These are phyloP conservation scores for Allium fistulosum DNA, from an alignment of 106 monocot genomes.

Conservation along the genomic window DNA sequence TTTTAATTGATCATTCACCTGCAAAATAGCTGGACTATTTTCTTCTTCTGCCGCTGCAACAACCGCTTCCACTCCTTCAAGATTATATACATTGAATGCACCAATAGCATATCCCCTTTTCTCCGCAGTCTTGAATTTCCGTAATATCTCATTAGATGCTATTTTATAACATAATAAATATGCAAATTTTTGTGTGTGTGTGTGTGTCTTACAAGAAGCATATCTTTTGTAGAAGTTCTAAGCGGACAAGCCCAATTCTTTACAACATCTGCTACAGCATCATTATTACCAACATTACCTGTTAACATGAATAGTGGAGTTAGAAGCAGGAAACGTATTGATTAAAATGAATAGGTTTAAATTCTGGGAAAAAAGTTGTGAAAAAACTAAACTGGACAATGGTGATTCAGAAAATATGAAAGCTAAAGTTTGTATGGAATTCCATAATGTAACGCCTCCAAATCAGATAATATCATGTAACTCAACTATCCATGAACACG, in stretches of 20 bases:
- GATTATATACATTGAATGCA: slow-evolving; percentile 95
- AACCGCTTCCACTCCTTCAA: slow-evolving; percentile 92
- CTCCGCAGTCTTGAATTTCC: slow-evolving; percentile 63
- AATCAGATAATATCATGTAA: no score
- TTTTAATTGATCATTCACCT: slow-evolving; percentile 26
- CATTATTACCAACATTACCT: slow-evolving; percentile 93
- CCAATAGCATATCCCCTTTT: slow-evolving; percentile 91
- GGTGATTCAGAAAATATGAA: no score
- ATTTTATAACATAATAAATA: not conserved
- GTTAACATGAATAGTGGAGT: not conserved
- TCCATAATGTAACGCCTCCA: no score
- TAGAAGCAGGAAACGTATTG: no score
- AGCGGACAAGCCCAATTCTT: slow-evolving; percentile 52
- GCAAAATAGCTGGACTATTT: slow-evolving; percentile 93
- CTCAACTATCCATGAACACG: no score
- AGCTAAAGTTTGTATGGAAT: no score
- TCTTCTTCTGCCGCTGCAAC: slow-evolving; percentile 83
- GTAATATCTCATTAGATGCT: no score
- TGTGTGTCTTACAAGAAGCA: slow-evolving; percentile 58
- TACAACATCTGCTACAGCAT: slow-evolving; percentile 72
- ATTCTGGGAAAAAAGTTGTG: not conserved
- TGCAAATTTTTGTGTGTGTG: not conserved
- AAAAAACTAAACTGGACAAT: not conserved
- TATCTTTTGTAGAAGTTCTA: slow-evolving; percentile 60
- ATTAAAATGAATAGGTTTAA: no score